Evolutionary conservation across 305 asterid genomes (phyloP).

Genomic region (Solanum aculeatissimum): DNA sequence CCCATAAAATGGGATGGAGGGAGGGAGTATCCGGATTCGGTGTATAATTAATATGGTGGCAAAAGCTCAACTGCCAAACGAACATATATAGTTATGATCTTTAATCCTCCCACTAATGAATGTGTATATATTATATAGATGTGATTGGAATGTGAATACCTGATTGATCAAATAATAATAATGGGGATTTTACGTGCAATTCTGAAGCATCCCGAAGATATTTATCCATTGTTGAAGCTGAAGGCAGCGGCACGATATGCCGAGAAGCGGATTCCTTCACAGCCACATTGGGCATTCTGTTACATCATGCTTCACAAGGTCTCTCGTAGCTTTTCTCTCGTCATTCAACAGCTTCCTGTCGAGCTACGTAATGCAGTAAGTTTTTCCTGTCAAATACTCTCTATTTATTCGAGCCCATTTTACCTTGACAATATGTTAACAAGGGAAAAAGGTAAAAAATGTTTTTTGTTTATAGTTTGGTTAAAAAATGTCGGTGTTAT

Average conservation of each 20-base stretch:
- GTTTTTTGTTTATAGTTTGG: neutral
- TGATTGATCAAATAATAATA: neutral
- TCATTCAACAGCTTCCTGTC: conserved; percentile 81
- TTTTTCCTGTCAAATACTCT: neutral
- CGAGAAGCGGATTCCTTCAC: conserved; percentile 84
- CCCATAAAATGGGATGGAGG: neutral
- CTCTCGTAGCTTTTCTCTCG: conserved; percentile 83
- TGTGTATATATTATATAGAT: neutral
- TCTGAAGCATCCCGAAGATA: conserved; percentile 73
- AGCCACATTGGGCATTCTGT: conserved; percentile 97
- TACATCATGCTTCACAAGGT: conserved; percentile 86
- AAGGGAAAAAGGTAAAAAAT: no score
- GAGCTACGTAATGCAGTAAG: conserved; percentile 94
- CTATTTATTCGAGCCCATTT: no score
- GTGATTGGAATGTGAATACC: neutral
- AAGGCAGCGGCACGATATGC: conserved; percentile 60
- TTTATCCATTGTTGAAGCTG: conserved; percentile 74
- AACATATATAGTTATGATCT: neutral
- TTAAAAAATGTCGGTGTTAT: neutral
- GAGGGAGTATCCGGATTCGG: neutral
- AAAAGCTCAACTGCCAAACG: neutral
- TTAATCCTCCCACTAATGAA: neutral
- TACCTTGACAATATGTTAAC: no score
- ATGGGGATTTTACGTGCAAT: conserved; percentile 71
- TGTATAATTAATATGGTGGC: neutral